Conservation (phyloP, 1,284 basidiomycete genomes). For the Sphaerobolus stellatus region DNA sequence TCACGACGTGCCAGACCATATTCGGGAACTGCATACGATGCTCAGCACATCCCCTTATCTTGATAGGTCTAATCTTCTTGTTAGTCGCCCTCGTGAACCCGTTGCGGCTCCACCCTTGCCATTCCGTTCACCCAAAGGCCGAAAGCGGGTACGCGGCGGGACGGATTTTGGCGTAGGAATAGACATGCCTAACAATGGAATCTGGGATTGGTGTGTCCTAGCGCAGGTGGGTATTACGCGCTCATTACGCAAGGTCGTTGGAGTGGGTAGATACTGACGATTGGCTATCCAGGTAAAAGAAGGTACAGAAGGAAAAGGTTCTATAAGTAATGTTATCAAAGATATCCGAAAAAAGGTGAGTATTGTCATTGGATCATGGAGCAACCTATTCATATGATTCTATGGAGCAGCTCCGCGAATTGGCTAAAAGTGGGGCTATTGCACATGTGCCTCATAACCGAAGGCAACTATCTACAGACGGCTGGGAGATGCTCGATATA, state of each 20-base stretch:
- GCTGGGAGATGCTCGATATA: conserved; percentile 81
- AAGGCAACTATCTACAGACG: conserved; percentile 56
- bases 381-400: neutral
- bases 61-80: conserved; percentile 14
- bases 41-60: conserved; percentile 19
- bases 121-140: conserved; percentile 41
- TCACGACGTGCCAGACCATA: conserved; percentile 15
- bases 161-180: conserved; percentile 64
- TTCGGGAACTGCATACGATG: conserved; percentile 15
- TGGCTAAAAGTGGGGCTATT: no score
- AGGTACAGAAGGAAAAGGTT: conserved; percentile 73
- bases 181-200: conserved; percentile 46
- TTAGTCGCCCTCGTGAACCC: conserved; percentile 14
- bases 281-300: conserved; percentile 74
- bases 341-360: conserved; percentile 64
- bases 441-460: conserved; percentile 24
- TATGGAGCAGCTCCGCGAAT: neutral
- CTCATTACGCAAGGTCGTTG: neutral
- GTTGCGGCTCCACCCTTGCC: conserved; percentile 19
- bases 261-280: no score
- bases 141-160: conserved; percentile 56
- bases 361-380: conserved; percentile 10
- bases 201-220: conserved; percentile 74
- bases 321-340: conserved; percentile 69
- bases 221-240: conserved; percentile 53